A percentile compares a stretch with the other conserved stretches of the same genome.
Evolutionary conservation across 1,284 basidiomycete species (phyloP).

Genomic region (Exobasidium rhododendri): DNA sequence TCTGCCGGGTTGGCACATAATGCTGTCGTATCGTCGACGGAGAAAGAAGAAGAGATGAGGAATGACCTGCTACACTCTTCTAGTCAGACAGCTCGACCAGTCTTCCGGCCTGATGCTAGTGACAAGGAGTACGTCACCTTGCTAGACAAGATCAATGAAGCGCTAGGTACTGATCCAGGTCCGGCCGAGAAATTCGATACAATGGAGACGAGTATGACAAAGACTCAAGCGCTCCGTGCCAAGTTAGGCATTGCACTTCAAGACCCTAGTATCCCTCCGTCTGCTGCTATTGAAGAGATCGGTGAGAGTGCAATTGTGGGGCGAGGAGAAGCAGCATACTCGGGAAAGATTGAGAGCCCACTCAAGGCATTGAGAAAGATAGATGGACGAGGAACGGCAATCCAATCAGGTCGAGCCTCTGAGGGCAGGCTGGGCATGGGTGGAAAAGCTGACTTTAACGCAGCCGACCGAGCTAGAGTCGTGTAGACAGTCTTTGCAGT

Average conservation of each 20-base stretch:
- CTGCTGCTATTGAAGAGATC: not conserved
- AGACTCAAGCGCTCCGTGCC: not conserved
- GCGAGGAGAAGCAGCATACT: not conserved
- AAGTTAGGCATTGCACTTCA: slow-evolving; percentile 3
- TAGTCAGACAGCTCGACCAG: slow-evolving; percentile 8
- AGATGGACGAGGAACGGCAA: slow-evolving; percentile 1
- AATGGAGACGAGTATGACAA: slow-evolving; percentile 1
- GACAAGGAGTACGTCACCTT: slow-evolving; percentile 35
- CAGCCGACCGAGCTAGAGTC: not conserved
- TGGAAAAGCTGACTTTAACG: slow-evolving; percentile 11
- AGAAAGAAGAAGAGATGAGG: not conserved
- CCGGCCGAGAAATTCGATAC: not conserved
- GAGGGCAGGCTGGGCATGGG: slow-evolving; percentile 12
- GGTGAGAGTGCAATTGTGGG: slow-evolving; percentile 1
- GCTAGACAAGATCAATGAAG: slow-evolving; percentile 31
- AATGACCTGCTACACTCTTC: slow-evolving; percentile 14
- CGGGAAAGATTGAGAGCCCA: not conserved
- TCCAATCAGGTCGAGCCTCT: not conserved
- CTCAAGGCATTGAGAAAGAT: not conserved
- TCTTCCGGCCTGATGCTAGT: slow-evolving; percentile 28
- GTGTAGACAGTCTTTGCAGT: not conserved
- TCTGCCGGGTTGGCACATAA: slow-evolving; percentile 4
- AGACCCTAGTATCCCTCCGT: slow-evolving; percentile 6
- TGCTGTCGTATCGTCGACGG: not conserved
- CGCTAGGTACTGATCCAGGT: slow-evolving; percentile 17